Evolutionary conservation across 1,284 basidiomycete genomes (phyloP).

Genomic region (Rhodotorula glutinis): DNA sequence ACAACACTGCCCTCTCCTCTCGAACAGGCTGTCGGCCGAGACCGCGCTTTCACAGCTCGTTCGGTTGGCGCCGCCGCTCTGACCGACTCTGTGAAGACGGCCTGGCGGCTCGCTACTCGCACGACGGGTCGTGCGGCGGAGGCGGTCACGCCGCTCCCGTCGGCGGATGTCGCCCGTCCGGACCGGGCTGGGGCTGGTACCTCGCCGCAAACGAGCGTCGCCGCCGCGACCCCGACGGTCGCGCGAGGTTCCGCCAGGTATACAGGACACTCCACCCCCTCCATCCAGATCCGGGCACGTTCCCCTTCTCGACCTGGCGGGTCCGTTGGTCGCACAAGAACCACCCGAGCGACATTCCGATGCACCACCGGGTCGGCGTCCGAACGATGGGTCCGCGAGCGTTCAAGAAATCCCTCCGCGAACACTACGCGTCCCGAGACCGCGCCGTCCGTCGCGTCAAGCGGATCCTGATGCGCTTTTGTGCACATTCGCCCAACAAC

Average conservation of each 20-base stretch:
- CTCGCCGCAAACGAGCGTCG: constrained; percentile 20
- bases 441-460: background rate
- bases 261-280: background rate
- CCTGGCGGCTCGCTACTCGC: background rate
- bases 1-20: background rate
- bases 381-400: background rate
- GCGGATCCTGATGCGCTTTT: background rate
- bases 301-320: background rate
- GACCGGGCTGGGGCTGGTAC: constrained; percentile 13
- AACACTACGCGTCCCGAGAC: background rate
- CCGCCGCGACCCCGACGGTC: constrained; percentile 6
- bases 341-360: background rate
- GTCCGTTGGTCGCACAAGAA: too few relatives aligned
- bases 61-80: background rate
- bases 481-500: background rate
- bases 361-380: background rate
- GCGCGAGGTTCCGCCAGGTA: background rate
- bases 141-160: constrained; percentile 42
- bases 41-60: background rate
- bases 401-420: background rate
- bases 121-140: too few relatives aligned
- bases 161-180: background rate
- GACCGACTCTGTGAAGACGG: background rate
- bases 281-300: background rate
- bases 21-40: background rate